Conservation (phyloP, 768 basidiomycete genomes). For the Boletus barrowsii region DNA sequence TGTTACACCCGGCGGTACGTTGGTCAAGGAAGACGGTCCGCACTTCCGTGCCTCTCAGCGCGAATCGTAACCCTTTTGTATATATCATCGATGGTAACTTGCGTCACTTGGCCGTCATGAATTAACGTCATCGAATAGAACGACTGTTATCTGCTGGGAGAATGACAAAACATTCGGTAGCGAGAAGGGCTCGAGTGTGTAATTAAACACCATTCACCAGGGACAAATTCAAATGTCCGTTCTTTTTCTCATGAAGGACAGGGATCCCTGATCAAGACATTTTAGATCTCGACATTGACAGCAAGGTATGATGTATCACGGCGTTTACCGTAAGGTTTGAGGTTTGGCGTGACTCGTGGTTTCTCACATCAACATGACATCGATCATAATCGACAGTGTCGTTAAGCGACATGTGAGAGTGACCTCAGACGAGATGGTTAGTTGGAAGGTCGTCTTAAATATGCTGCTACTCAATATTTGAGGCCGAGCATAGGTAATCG, state of each 20-base stretch:
- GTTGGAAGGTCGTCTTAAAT: no score
- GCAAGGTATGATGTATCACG: background rate
- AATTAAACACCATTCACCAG: background rate
- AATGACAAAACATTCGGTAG: background rate
- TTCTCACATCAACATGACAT: background rate
- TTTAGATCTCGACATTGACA: conserved; percentile 5
- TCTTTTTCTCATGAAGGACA: background rate
- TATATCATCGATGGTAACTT: background rate
- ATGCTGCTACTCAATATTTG: no score
- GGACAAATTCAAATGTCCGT: no score
- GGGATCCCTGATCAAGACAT: background rate
- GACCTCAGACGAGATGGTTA: no score
- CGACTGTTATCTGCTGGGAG: background rate
- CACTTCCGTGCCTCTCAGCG: background rate
- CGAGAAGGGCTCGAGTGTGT: background rate
- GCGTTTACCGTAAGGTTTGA: background rate
- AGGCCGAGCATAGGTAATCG: no score
- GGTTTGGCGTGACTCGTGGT: background rate
- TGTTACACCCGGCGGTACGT: background rate
- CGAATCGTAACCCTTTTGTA: background rate
- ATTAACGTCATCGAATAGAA: background rate
- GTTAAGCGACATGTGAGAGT: no score
- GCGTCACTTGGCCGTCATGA: background rate
- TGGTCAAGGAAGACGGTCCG: background rate
- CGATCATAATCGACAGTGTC: no score